phyloP scores from a whole-genome alignment of 1,139 yeast genomes.

The Magnusiomyces suaveolens region DNA sequence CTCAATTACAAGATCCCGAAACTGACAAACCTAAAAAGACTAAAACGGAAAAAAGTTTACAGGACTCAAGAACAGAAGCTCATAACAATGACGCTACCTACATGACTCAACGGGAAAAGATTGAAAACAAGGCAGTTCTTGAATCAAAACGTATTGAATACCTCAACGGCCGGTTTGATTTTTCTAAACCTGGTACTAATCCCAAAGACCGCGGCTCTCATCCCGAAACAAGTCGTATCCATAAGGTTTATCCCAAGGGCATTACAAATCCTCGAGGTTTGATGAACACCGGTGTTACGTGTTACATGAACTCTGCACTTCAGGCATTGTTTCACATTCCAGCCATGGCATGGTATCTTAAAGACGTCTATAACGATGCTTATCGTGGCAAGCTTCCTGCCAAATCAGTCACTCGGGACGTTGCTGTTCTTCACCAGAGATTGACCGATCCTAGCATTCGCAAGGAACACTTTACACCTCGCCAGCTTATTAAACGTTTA shows the following conservation, averaged over 20 bases:
- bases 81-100: constrained; percentile 1
- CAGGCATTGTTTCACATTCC: constrained; percentile 88
- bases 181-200: constrained; percentile 19
- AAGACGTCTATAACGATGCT: constrained; percentile 46
- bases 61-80: constrained; percentile 9
- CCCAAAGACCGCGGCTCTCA: constrained; percentile 27
- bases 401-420: constrained; percentile 56
- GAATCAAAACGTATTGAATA: not conserved
- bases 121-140: not conserved
- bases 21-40: constrained; percentile 8
- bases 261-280: constrained; percentile 68
- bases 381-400: constrained; percentile 35
- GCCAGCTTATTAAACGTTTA: constrained; percentile 57
- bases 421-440: constrained; percentile 61
- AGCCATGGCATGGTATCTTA: constrained; percentile 74
- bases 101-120: constrained; percentile 8
- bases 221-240: constrained; percentile 37
- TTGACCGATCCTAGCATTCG: constrained; percentile 46
- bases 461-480: constrained; percentile 43
- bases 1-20: constrained; percentile 4
- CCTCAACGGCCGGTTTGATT: constrained; percentile 7
- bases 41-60: constrained; percentile 10
- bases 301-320: constrained; percentile 91
- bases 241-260: constrained; percentile 45
- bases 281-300: constrained; percentile 86